Conservation (phyloP, 2,329 filamentous ascomycete species). For the Graphium sp. region DNA sequence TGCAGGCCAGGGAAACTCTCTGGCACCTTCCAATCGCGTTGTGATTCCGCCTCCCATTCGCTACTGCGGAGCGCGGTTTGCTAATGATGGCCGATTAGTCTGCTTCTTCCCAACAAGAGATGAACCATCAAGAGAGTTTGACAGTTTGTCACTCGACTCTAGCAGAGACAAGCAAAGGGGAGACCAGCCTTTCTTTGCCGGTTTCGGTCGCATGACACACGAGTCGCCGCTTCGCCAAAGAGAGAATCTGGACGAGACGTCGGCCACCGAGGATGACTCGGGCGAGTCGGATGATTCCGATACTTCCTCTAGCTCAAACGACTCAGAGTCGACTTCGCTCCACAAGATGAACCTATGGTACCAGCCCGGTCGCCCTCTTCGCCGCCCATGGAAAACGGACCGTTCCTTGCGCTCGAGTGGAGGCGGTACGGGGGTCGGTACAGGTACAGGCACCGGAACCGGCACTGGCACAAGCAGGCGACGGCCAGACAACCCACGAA, state of each 20-base stretch:
- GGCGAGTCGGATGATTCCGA: constrained; percentile 30
- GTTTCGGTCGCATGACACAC: constrained; percentile 36
- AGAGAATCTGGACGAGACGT: constrained; percentile 29
- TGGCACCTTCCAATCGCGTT: constrained; percentile 31
- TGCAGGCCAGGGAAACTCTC: constrained; percentile 32
- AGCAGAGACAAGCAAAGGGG: constrained; percentile 27
- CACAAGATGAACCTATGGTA: constrained; percentile 42
- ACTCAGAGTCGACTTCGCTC: constrained; percentile 47
- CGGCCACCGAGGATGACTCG: constrained; percentile 31
- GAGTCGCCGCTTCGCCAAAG: constrained; percentile 30
- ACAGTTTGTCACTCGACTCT: no score
- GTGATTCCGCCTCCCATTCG: constrained; percentile 39
- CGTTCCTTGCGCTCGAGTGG: constrained; percentile 42
- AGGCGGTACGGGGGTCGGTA: constrained; percentile 40
- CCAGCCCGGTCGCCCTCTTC: constrained; percentile 30
- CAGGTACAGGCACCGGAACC: constrained; percentile 27
- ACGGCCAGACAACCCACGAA: constrained; percentile 35
- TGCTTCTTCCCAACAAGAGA: constrained; percentile 57
- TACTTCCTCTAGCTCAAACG: constrained; percentile 29
- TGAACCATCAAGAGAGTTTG: constrained; percentile 16
- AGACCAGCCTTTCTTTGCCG: constrained; percentile 40
- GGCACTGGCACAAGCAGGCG: constrained; percentile 25
- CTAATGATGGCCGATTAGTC: constrained; percentile 42
- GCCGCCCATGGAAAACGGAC: constrained; percentile 38
- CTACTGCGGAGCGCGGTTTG: constrained; percentile 43